Conservation (phyloP, 768 basidiomycete genomes). For the Russula foetens region DNA sequence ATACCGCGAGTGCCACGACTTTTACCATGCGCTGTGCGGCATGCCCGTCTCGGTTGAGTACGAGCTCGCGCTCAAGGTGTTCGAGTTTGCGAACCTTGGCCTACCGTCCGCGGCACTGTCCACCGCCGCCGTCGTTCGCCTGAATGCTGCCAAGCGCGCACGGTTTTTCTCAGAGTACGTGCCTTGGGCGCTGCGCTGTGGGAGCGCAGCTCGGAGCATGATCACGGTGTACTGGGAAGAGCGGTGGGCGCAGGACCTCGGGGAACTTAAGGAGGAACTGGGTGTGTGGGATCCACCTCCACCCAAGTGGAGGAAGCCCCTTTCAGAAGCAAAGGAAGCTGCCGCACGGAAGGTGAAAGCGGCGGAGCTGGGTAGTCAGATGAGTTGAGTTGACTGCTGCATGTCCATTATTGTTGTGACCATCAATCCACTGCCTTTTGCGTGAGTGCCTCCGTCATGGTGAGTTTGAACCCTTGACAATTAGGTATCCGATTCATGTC, state of each 20-base stretch:
- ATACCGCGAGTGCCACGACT: conserved; percentile 96
- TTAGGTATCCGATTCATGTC: background rate
- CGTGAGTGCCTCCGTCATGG: background rate
- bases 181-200: conserved; percentile 88
- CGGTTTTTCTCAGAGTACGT: conserved; percentile 70
- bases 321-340: conserved; percentile 53
- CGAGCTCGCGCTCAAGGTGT: conserved; percentile 90
- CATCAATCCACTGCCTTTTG: conserved; percentile 7
- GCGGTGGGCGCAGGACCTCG: conserved; percentile 78
- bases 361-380: background rate
- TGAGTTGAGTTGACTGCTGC: conserved; percentile 8
- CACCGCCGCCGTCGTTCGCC: conserved; percentile 69
- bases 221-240: conserved; percentile 96
- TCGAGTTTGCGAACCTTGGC: conserved; percentile 88
- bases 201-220: conserved; percentile 62
- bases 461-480: conserved; percentile 6
- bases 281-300: conserved; percentile 80
- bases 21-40: conserved; percentile 88
- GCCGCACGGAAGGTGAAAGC: conserved; percentile 23
- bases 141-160: conserved; percentile 38
- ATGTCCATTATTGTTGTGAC: conserved; percentile 6
- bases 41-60: conserved; percentile 86
- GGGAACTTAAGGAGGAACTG: conserved; percentile 76
- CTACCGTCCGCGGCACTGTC: conserved; percentile 84
- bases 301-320: conserved; percentile 57